Evolutionary conservation across 2,329 filamentous ascomycete species (phyloP), one percentile per base, ranked within the genome.

Genomic region (Chaetomium olivaceum): DNA sequence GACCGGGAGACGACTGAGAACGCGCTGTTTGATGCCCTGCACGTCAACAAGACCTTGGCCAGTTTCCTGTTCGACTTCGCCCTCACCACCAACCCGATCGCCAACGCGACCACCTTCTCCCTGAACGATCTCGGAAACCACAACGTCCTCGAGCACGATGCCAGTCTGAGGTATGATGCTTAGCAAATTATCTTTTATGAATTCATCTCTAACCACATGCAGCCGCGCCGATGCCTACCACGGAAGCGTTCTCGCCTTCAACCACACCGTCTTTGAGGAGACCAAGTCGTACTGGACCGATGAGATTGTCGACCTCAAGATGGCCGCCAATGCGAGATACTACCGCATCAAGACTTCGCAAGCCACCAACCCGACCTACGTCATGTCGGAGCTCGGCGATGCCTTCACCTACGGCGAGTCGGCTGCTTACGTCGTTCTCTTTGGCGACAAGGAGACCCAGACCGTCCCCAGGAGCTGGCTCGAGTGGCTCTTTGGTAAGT

Each of bases 161-260:
- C 66, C 23, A 69, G 67, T 55, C 64, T 70, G 1, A 67, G 65
- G 65, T 64, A 52, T 7, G 51, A 16, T 11, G 8, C 2, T 23
- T 11, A 4, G 23, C 9, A n/a, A 46, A 7, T 2, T 5, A n/a
- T 48, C n/a, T 11, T 11, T 11, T 48, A n/a, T 12, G 8, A 9
- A 23, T 3, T n/a, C 2, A 23, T 9, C 1, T 21, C 46, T 48
- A 48, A 48, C 46, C 19, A 8, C 7, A 2, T n/a, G 46, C 50
- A 68, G 64, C 23, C 67, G 70, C 0, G 5, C 63, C 3, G 70
- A 71, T 31, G 65, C 66, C 14, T 68, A 61, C 76, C 79, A 83
- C 61, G 84, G 83, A 25, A 80, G 82, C 72, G 81, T 82, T 68
- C 78, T 82, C 69, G 63, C 80, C 63, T 86, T 87, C 76, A 84